A percentile compares a stretch with the other conserved stretches of the same genome.
phyloP scores from a whole-genome alignment of 148 eudicot species.

The Silene conica region DNA sequence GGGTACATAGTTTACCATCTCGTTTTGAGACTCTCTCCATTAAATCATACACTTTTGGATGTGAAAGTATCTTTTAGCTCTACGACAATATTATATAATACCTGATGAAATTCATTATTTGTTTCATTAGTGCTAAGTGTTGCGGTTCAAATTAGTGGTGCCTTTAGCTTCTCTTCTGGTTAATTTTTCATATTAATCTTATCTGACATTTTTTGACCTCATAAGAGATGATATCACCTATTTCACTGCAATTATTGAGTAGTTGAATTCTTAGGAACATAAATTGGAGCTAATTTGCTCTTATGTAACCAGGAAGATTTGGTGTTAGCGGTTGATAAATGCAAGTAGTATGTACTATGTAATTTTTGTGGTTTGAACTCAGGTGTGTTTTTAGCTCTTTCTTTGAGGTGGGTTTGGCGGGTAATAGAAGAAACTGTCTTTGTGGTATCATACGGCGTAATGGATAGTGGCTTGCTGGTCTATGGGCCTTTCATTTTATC shows the following conservation, averaged over 20 bases:
- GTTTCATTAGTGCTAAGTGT: background rate
- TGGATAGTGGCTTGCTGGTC: background rate
- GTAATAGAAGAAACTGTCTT: background rate
- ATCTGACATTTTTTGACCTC: background rate
- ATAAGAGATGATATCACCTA: background rate
- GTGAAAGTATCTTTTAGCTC: background rate
- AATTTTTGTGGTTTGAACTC: no score
- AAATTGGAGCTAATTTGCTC: background rate
- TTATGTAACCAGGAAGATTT: no score
- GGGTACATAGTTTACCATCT: background rate
- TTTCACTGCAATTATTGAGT: background rate
- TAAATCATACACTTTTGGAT: background rate
- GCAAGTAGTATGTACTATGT: no score
- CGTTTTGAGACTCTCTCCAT: background rate
- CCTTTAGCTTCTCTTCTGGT: background rate
- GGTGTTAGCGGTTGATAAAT: no score
- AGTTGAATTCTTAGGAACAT: background rate
- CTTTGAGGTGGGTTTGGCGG: background rate
- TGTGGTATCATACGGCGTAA: background rate
- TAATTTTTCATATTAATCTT: background rate
- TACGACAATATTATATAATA: background rate
- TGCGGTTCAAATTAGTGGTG: background rate
- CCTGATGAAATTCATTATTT: background rate
- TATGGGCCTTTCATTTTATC: background rate
- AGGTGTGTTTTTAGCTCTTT: background rate